Evolutionary conservation across 177 flowering plant species (phyloP).

Genomic region (Vitis hybrid): DNA sequence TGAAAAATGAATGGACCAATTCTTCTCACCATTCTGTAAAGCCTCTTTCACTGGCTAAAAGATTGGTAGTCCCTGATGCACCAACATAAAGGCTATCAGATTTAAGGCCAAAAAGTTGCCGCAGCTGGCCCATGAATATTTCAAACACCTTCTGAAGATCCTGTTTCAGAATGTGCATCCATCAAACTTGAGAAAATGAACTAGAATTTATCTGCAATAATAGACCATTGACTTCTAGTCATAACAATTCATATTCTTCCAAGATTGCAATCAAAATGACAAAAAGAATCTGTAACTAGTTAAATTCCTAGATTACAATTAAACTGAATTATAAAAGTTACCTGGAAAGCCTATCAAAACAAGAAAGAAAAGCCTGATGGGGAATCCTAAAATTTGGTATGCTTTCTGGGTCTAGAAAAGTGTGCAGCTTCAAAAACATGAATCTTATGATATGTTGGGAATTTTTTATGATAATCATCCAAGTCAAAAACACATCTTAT

Average conservation of each 20-base stretch:
- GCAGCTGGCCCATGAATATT: conserved; percentile 83
- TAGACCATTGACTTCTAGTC: not conserved
- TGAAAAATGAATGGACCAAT: not conserved
- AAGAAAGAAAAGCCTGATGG: too few relatives aligned
- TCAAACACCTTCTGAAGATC: conserved; percentile 64
- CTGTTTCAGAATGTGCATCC: conserved; percentile 46
- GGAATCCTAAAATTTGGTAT: too few relatives aligned
- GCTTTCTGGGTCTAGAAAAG: too few relatives aligned
- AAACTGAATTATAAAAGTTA: too few relatives aligned
- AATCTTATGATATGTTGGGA: too few relatives aligned
- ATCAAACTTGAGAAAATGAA: conserved; percentile 19
- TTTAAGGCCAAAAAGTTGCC: conserved; percentile 83
- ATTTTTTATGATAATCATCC: too few relatives aligned
- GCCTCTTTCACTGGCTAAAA: conserved; percentile 78
- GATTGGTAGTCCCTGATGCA: conserved; percentile 35
- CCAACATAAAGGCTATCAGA: conserved; percentile 51
- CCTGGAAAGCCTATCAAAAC: too few relatives aligned
- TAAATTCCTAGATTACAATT: too few relatives aligned
- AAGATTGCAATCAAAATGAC: not conserved
- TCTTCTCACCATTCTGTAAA: conserved; percentile 83
- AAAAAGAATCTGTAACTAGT: not conserved
- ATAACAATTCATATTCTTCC: not conserved
- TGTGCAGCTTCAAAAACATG: too few relatives aligned
- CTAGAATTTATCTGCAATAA: conserved; percentile 11
- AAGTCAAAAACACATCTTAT: too few relatives aligned